Evolutionary conservation across 2,329 filamentous ascomycete species (phyloP).

Genomic region (Epichloe sylvatica): DNA sequence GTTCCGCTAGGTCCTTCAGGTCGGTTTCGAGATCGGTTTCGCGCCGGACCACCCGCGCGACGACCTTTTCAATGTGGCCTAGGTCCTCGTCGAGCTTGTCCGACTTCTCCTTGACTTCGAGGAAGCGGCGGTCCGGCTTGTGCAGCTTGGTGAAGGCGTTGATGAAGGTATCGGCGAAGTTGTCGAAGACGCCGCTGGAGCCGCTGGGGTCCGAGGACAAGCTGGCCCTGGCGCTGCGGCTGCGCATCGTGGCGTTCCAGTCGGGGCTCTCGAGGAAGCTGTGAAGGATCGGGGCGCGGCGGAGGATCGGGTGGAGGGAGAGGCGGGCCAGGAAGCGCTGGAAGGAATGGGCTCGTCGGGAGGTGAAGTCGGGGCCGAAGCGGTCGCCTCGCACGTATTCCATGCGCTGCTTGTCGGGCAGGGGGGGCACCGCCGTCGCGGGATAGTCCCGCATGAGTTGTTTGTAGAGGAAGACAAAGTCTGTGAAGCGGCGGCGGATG

Average conservation of each 20-base stretch:
- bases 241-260: constrained; percentile 93
- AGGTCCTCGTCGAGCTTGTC: constrained; percentile 93
- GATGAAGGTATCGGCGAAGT: constrained; percentile 88
- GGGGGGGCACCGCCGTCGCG: constrained; percentile 79
- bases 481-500: constrained; percentile 85
- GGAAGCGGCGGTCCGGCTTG: constrained; percentile 86
- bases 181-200: constrained; percentile 71
- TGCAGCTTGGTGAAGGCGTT: constrained; percentile 96
- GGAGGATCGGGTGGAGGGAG: constrained; percentile 75
- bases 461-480: constrained; percentile 95
- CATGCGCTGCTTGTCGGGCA: constrained; percentile 98
- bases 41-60: constrained; percentile 74
- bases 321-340: constrained; percentile 81
- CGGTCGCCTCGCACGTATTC: constrained; percentile 94
- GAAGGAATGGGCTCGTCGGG: constrained; percentile 74
- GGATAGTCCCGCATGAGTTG: constrained; percentile 77
- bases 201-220: constrained; percentile 30
- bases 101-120: constrained; percentile 82
- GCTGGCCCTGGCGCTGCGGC: constrained; percentile 53
- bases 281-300: constrained; percentile 68
- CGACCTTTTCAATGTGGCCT: constrained; percentile 86
- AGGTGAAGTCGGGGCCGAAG: constrained; percentile 86
- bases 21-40: constrained; percentile 80
- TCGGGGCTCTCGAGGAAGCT: constrained; percentile 85
- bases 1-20: constrained; percentile 76